phyloP scores from a whole-genome alignment of 768 basidiomycete genomes.

The Leccinum disarticulatum region DNA sequence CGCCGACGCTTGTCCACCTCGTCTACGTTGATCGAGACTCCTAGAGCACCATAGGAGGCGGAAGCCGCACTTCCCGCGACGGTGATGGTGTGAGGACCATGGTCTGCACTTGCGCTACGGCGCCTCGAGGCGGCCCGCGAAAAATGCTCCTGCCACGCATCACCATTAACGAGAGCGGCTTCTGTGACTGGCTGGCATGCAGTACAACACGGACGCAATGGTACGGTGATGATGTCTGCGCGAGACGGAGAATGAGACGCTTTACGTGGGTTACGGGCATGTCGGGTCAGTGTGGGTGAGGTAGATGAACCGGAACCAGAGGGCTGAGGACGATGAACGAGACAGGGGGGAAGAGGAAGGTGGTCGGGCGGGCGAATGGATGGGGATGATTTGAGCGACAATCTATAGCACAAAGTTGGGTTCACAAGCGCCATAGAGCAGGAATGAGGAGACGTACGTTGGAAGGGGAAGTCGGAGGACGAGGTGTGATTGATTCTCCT shows the following conservation, averaged over 20 bases:
- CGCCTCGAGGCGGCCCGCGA: constrained; percentile 59
- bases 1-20: constrained; percentile 61
- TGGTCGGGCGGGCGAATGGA: constrained; percentile 37
- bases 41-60: constrained; percentile 16
- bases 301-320: constrained; percentile 5
- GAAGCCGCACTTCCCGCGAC: constrained; percentile 34
- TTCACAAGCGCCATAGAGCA: not conserved
- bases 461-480: constrained; percentile 63
- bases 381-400: constrained; percentile 42
- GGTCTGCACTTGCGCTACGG: constrained; percentile 43
- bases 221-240: constrained; percentile 50
- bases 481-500: constrained; percentile 43
- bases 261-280: constrained; percentile 21
- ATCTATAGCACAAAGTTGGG: constrained; percentile 30
- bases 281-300: constrained; percentile 6
- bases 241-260: constrained; percentile 36
- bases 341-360: constrained; percentile 50
- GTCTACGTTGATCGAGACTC: constrained; percentile 53
- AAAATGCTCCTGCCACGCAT: constrained; percentile 63
- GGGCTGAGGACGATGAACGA: constrained; percentile 46
- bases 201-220: constrained; percentile 69
- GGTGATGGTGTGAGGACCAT: constrained; percentile 33
- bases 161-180: constrained; percentile 51
- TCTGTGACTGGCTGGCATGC: constrained; percentile 63
- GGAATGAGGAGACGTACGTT: constrained; percentile 40